Base-by-base conservation (phyloP, 108 stramenopile species). In the Epipyxis sp. region DNA sequence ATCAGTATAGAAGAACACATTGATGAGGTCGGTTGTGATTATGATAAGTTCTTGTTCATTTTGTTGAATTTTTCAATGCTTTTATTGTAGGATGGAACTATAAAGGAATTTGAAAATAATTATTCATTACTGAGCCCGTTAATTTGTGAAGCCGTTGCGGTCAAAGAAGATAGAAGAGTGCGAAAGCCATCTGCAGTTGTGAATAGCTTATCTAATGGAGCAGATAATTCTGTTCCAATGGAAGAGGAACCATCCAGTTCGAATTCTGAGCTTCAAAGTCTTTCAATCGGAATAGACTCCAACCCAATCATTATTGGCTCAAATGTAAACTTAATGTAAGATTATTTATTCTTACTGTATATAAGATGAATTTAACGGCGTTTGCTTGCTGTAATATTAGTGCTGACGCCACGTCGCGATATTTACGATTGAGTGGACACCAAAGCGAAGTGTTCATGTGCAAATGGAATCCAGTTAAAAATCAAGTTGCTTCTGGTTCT, bases 381-480 rank as follows among this genome's bases (percentile, higher is more conserved):
- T n/a, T n/a, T n/a, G n/a, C n/a, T n/a, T n/a, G n/a, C n/a, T n/a
- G n/a, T n/a, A n/a, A n/a, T n/a, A n/a, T n/a, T n/a, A n/a, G n/a
- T n/a, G n/a, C n/a, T n/a, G n/a, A n/a, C n/a, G n/a, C n/a, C n/a
- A n/a, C n/a, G n/a, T n/a, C n/a, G n/a, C n/a, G n/a, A n/a, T n/a
- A n/a, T 32, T 34, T 74, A 27, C 43, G 3, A 30, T 74, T 74
- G 71, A 39, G 25, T 13, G 71, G 71, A 6, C 71, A 74, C 43
- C 71, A 39, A 6, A 42, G 91, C 0, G 94, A 97, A 84, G 96
- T 97, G 1, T 95, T 95, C 88, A 95, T 95, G 93, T 95, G 93
- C 76, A 93, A 92, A 1, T 97, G 96, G 96, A 97, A 95, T 90
- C 94, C 94, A 32, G 84, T 90, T 57, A 89, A 82, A 76, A 88